Conservation (phyloP, 768 basidiomycete genomes). For the Thelephora aurantiotincta region DNA sequence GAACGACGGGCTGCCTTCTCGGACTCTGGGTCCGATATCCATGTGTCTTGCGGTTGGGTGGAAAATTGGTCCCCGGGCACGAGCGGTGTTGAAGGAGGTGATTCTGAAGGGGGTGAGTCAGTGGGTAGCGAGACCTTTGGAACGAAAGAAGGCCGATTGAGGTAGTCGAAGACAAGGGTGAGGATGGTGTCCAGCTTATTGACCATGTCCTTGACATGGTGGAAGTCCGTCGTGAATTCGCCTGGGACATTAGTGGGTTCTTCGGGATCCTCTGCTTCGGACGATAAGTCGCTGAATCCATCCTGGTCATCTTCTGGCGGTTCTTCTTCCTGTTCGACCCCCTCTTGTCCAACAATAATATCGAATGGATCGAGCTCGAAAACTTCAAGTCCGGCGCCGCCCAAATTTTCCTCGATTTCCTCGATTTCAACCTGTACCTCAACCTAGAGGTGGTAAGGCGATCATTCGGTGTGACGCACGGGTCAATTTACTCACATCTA, state of each 20-base stretch:
- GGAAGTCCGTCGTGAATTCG: conserved; percentile 42
- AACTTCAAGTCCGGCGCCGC: conserved; percentile 32
- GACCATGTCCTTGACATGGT: conserved; percentile 75
- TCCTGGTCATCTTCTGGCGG: conserved; percentile 36
- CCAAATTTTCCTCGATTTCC: conserved; percentile 64
- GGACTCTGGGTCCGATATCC: conserved; percentile 15
- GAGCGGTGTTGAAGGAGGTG: conserved; percentile 7
- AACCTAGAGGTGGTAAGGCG: conserved; percentile 35
- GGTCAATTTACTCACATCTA: conserved; percentile 54
- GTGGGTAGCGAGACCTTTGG: conserved; percentile 11
- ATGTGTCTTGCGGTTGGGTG: conserved; percentile 12
- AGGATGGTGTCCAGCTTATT: conserved; percentile 85
- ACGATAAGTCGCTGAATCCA: conserved; percentile 62
- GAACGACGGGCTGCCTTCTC: conserved; percentile 29
- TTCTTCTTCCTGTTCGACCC: conserved; percentile 38
- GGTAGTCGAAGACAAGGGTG: conserved; percentile 74
- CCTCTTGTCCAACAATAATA: conserved; percentile 65
- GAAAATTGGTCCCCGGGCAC: conserved; percentile 2
- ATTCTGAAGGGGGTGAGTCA: conserved; percentile 16
- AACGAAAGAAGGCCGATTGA: conserved; percentile 33
- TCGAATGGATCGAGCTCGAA: conserved; percentile 84
- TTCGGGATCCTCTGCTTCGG: conserved; percentile 32
- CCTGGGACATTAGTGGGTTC: conserved; percentile 12
- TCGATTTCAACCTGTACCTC: conserved; percentile 96
- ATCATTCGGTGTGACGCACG: background rate